Conservation (phyloP, 441 rosid species). For the Codiaeum variegatum region DNA sequence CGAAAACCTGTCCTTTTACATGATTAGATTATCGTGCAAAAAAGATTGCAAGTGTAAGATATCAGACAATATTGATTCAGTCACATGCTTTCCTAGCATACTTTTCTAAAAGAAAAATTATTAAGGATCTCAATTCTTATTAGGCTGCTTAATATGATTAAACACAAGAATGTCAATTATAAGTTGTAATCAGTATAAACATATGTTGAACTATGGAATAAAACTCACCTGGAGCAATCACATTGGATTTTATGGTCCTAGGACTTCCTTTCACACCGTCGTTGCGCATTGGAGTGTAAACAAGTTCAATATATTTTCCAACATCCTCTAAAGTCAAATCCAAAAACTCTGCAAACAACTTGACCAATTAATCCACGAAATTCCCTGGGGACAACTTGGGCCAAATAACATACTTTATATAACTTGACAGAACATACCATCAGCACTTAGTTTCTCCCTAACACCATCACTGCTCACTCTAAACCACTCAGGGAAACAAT, state of each 20-base stretch:
- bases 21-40: background rate
- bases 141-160: background rate
- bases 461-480: slow-evolving; percentile 64
- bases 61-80: background rate
- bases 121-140: background rate
- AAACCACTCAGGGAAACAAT: slow-evolving; percentile 79
- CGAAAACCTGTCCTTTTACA: background rate
- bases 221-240: slow-evolving; percentile 71
- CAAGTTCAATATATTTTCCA: slow-evolving; percentile 73
- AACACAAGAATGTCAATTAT: slow-evolving; percentile 1
- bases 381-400: background rate
- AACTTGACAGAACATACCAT: slow-evolving; percentile 48
- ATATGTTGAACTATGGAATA: slow-evolving; percentile 9
- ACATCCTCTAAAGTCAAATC: slow-evolving; percentile 86
- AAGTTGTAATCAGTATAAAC: background rate
- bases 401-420: background rate
- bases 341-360: slow-evolving; percentile 57
- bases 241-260: slow-evolving; percentile 58
- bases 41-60: background rate
- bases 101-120: background rate
- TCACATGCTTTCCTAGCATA: background rate
- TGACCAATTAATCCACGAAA: slow-evolving; percentile 16
- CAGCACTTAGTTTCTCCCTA: slow-evolving; percentile 60
- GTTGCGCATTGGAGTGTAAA: slow-evolving; percentile 77
- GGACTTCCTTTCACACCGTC: slow-evolving; percentile 80